Conservation (phyloP, 768 basidiomycete genomes). For the Amanita jacksonii region DNA sequence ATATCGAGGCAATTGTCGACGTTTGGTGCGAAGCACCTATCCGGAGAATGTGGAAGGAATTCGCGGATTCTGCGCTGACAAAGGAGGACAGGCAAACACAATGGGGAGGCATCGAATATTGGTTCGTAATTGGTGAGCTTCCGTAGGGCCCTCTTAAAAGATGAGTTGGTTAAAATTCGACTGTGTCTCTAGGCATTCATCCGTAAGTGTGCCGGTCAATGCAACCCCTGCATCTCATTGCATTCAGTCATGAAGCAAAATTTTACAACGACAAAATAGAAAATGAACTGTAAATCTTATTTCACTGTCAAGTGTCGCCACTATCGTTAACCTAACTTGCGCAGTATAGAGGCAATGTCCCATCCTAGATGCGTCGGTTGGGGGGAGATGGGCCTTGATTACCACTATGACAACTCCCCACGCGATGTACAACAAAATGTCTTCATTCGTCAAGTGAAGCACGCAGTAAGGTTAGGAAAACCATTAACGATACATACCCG, state of each 20-base stretch:
- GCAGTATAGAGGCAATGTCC: conserved; percentile 61
- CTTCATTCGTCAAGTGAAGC: conserved; percentile 57
- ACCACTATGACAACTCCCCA: conserved; percentile 75
- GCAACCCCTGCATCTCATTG: background rate
- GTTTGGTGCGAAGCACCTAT: conserved; percentile 88
- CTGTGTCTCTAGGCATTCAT: conserved; percentile 47
- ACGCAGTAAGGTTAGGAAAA: conserved; percentile 61
- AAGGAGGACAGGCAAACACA: conserved; percentile 33
- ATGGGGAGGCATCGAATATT: conserved; percentile 70
- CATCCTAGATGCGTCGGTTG: conserved; percentile 81
- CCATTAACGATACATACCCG: conserved; percentile 82
- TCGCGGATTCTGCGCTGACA: conserved; percentile 61
- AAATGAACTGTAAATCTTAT: conserved; percentile 44
- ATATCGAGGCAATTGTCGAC: conserved; percentile 64
- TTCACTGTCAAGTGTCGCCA: background rate
- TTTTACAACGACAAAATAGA: conserved; percentile 62
- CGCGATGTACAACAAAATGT: conserved; percentile 57
- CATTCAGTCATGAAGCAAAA: conserved; percentile 57
- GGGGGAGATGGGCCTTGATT: conserved; percentile 86
- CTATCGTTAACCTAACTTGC: background rate
- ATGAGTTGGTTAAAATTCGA: conserved; percentile 5
- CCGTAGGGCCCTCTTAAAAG: background rate
- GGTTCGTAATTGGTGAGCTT: conserved; percentile 70
- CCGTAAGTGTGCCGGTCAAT: conserved; percentile 36
- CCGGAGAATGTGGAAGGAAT: conserved; percentile 48